A percentile compares a stretch with the other conserved stretches of the same genome.
Evolutionary conservation across 495 filamentous ascomycete species (phyloP).

Genomic region (Aspergillus campestris): DNA sequence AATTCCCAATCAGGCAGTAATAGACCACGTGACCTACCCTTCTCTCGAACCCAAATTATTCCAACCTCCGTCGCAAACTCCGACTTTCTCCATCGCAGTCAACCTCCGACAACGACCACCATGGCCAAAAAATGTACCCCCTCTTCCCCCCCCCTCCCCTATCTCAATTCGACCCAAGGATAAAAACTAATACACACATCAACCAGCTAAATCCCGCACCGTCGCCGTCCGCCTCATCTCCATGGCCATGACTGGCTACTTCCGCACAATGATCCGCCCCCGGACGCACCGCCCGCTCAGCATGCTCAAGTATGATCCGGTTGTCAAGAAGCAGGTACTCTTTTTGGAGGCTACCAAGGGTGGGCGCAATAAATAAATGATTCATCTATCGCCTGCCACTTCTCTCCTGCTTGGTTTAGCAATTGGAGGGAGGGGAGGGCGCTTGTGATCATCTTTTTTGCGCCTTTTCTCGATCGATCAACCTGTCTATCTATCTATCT

Average conservation of each 20-base stretch:
- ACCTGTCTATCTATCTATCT: too few relatives aligned
- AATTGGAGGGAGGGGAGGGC: background rate
- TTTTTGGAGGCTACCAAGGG: slow-evolving; percentile 84
- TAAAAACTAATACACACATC: background rate
- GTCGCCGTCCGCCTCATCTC: slow-evolving; percentile 90
- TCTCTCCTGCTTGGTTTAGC: background rate
- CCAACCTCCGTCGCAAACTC: too few relatives aligned
- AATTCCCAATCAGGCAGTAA: too few relatives aligned
- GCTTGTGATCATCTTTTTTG: too few relatives aligned
- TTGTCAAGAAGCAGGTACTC: slow-evolving; percentile 90
- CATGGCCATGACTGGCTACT: slow-evolving; percentile 98
- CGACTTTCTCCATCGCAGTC: too few relatives aligned
- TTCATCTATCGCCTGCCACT: background rate
- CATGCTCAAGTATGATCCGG: slow-evolving; percentile 98
- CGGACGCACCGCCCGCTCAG: slow-evolving; percentile 74
- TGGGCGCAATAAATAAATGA: slow-evolving; percentile 31
- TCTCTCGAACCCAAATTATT: too few relatives aligned
- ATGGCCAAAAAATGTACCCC: too few relatives aligned
- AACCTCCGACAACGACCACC: too few relatives aligned
- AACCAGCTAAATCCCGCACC: slow-evolving; percentile 85
- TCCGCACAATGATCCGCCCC: slow-evolving; percentile 78
- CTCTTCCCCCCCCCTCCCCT: background rate
- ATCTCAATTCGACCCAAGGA: background rate
- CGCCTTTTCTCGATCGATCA: too few relatives aligned
- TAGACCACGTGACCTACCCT: too few relatives aligned